Base-by-base conservation (phyloP, 306 rosid species). In the Luffa acutangula region DNA sequence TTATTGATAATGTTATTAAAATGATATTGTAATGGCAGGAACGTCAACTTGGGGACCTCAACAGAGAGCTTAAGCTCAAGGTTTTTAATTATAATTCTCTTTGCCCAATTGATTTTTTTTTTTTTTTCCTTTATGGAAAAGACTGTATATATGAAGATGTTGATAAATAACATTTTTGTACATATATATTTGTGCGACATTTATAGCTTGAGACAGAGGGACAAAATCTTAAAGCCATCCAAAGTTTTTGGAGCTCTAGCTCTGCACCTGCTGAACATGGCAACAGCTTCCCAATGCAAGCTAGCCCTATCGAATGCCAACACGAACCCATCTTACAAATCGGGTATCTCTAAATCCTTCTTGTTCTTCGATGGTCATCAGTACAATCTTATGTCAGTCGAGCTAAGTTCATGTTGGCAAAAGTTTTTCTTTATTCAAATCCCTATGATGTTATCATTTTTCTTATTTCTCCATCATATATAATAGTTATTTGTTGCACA, bases 41-140 rank as follows among this genome's bases (percentile, higher is more conserved):
- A 80, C 90, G 89, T 42, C 87, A 87, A 21, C 94, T 94, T 79
- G 96, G 88, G 63, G 94, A 90, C 39, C 84, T 92, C 45, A 94
- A 94, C 83, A 78, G 80, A 80, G 90, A 94, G 80, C 97, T 94
- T 17, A 91, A 62, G 85, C 80, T 87, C 80, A 90, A 92, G 97
- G 97, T 93, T 81, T 76, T 46, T 77, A 43, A 34, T 34, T 6
- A 10, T 2, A 60, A 57, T 12, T 39, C 12, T 42, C n/a, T 57
- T 59, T 43, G 5, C 54, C 75, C 9, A 78, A 33, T 17, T 37
- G 36, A 20, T 58, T 0, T 2, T 6, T 2, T 0, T 2, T 6
- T 7, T 8, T 67, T 67, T 17, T 60, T 4, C 2, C 1, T 53
- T 54, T 12, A 1, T 54, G 6, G 7, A 18, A 46, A 54, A 54